Percentiles rank a stretch among this genome's conserved stretches.
phyloP scores from a whole-genome alignment of 495 filamentous ascomycete species.

The Daldinia childiae region DNA sequence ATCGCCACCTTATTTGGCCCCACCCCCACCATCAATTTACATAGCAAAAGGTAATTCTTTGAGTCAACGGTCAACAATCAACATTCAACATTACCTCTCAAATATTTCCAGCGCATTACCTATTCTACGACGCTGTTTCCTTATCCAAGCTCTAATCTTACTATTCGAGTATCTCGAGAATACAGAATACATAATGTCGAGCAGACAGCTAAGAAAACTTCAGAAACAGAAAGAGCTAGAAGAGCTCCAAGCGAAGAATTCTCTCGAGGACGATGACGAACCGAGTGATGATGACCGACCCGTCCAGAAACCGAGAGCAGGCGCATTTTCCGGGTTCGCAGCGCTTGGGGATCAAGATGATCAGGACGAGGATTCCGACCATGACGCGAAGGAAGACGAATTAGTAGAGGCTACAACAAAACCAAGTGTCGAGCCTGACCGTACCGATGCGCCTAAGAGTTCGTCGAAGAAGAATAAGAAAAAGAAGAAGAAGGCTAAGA shows the following conservation, averaged over 20 bases:
- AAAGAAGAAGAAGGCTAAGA: conserved; percentile 64
- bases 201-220: conserved; percentile 78
- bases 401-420: conserved; percentile 32
- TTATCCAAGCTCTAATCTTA: background rate
- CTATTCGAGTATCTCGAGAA: background rate
- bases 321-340: conserved; percentile 61
- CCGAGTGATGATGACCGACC: conserved; percentile 56
- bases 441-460: conserved; percentile 52
- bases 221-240: conserved; percentile 74
- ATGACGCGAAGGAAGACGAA: conserved; percentile 60
- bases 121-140: background rate
- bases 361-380: conserved; percentile 54
- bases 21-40: conserved; percentile 8
- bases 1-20: background rate
- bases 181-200: conserved; percentile 73
- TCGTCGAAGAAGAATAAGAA: conserved; percentile 70
- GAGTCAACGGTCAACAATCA: background rate
- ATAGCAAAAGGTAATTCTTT: background rate
- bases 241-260: conserved; percentile 39
- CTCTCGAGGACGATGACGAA: conserved; percentile 51
- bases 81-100: background rate
- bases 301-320: conserved; percentile 51
- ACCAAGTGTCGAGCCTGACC: conserved; percentile 53
- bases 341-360: conserved; percentile 55
- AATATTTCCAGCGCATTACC: background rate